These are phyloP conservation scores for Saccharomyces jurei DNA, from an alignment of 805 yeast genomes.

Conservation along the genomic window DNA sequence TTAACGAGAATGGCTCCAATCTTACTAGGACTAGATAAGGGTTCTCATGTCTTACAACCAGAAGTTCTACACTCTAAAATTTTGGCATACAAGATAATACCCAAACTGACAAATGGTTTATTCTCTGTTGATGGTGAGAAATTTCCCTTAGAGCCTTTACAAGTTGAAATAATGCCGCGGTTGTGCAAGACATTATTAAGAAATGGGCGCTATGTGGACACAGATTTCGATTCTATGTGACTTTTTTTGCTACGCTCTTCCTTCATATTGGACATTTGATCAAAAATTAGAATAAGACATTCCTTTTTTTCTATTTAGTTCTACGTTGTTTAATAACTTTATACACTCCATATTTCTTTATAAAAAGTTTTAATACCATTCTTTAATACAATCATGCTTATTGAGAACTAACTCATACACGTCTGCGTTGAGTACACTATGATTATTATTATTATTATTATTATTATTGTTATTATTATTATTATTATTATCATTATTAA, in stretches of 20 bases:
- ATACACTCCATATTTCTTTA: neutral
- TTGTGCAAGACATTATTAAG: slow-evolving; percentile 56
- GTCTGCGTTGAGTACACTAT: neutral
- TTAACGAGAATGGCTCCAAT: slow-evolving; percentile 48
- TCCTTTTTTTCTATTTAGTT: neutral
- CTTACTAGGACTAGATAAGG: slow-evolving; percentile 58
- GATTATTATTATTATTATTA: neutral
- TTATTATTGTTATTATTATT: too few relatives aligned
- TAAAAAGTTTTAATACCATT: neutral
- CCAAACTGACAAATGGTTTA: slow-evolving; percentile 41
- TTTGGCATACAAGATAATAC: slow-evolving; percentile 65
- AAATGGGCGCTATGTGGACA: slow-evolving; percentile 51
- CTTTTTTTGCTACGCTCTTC: neutral
- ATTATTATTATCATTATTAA: neutral
- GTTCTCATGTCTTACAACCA: slow-evolving; percentile 63
- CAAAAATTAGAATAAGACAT: neutral
- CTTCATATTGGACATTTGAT: neutral
- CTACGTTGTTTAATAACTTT: neutral
- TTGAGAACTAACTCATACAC: neutral
- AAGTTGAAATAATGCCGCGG: slow-evolving; percentile 69
- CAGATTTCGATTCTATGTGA: slow-evolving; percentile 37
- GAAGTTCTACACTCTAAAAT: slow-evolving; percentile 71
- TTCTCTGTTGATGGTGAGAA: slow-evolving; percentile 86
- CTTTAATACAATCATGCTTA: neutral
- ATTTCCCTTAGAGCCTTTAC: slow-evolving; percentile 69